These are phyloP conservation scores for Boletus barrowsii DNA, from an alignment of 768 basidiomycete genomes.

Conservation along the genomic window DNA sequence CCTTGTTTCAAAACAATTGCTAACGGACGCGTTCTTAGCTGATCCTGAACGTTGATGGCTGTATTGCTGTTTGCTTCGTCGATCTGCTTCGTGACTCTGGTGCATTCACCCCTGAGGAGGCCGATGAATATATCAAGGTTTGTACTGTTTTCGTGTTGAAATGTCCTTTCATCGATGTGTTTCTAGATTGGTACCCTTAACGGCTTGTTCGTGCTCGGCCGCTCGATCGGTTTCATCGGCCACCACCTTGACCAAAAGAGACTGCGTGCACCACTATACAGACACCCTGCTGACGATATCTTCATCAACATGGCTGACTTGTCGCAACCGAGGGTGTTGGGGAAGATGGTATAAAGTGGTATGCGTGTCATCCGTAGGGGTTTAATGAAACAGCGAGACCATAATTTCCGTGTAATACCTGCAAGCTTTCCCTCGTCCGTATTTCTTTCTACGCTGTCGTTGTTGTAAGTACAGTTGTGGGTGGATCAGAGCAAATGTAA, in stretches of 20 bases:
- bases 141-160: neutral
- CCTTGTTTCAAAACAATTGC: too few relatives aligned
- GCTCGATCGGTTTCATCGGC: constrained; percentile 96
- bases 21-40: constrained; percentile 41
- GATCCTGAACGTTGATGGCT: constrained; percentile 95
- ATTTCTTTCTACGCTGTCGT: neutral
- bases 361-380: neutral
- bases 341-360: constrained; percentile 27
- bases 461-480: neutral
- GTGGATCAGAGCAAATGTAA: neutral
- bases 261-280: constrained; percentile 87
- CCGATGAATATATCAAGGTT: constrained; percentile 93
- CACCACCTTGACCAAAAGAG: constrained; percentile 97
- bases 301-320: constrained; percentile 93
- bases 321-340: constrained; percentile 77
- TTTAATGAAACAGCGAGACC: constrained; percentile 4
- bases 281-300: constrained; percentile 93
- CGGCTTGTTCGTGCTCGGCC: constrained; percentile 95
- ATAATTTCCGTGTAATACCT: constrained; percentile 19
- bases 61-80: constrained; percentile 94
- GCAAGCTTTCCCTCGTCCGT: neutral
- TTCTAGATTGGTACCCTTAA: constrained; percentile 83
- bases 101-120: constrained; percentile 94
- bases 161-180: neutral
- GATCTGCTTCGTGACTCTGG: constrained; percentile 90